Base-by-base conservation (phyloP, 1,139 yeast genomes). In the Yamadazyma dendronema region DNA sequence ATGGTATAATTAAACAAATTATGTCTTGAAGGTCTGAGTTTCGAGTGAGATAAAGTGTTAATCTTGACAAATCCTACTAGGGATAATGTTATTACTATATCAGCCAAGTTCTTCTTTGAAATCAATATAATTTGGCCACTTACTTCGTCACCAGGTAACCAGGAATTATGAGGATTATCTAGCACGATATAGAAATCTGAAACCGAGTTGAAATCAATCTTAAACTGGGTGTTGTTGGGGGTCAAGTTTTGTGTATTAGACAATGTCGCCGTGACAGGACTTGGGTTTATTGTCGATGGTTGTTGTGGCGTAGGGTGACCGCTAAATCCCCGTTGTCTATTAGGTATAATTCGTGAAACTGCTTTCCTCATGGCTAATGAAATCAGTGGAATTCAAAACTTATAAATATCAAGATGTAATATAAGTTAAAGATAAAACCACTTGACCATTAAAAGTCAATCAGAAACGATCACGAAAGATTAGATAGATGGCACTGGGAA, bases 81-180 rank as follows among this genome's bases (percentile, higher is more conserved):
- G 4, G 80, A 67, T 25, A 83, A 58, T 8, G 77, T 68, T 7
- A 83, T 66, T 33, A 67, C 67, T 16, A 82, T 68, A 47, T 81
- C 76, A 27, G 74, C 70, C 15, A 79, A 52, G 52, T 80, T 80
- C 48, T 73, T 76, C 52, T 74, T 74, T 32, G 82, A 57, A 7
- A 75, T 69, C 12, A 83, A 60, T 3, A 79, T 72, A 17, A 79
- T 71, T 47, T 77, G 81, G 6, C 92, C 92, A 2, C 72, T 61
- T n/a, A 83, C 74, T 48, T 76, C 76, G 42, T 82, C 86, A 11
- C 88, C 87, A 0, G 89, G 88, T 12, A 67, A 59, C 71, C 79
- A 81, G 15, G 74, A 65, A 51, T 77, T 74, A 57, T 85, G 95
- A 1, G 95, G 92, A 41, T 82, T 81, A 47, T 81, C 84, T 39